Base-by-base conservation (phyloP, 768 basidiomycete genomes). In the Phylloporus sp. region DNA sequence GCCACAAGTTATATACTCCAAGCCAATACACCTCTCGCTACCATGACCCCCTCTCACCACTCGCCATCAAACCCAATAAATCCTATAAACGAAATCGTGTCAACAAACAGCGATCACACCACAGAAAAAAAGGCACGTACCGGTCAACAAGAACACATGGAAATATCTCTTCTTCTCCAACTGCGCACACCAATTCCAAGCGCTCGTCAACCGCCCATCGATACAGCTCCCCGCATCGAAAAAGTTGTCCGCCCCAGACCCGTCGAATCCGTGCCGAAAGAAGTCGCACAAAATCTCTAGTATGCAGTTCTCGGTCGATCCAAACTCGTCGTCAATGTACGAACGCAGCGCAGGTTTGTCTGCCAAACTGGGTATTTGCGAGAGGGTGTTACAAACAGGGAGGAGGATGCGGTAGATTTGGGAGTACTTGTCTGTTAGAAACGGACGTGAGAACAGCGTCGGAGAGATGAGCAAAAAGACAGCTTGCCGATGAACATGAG, bases 121-220 rank as follows among this genome's bases (percentile, higher is more conserved):
- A 29, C 17, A 7, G 10, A 20, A 2, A n/a, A 3, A 4, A 32
- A 1, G 7, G 2, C 9, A 40, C 83, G 54, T 49, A 87, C 87
- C 86, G 37, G 80, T 78, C 42, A 92, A 69, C 50, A 91, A 67
- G 64, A 91, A 91, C 18, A 89, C 69, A 6, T 78, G 81, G 71
- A 90, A 90, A 61, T 81, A 92, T 39, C 81, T 72, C 69, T 92
- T 92, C 72, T 90, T 92, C 72, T 91, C 90, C 54, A 92, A 64
- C 37, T 74, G 75, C 39, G 82, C 81, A 68, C 90, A 92, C 90
- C 90, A 92, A 62, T 92, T 90, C 90, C 90, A 92, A 5, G 90
- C 90, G 63, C 87, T 90, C 24, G 90, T 92, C 58, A 92, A 65
- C 4, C 90, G 76, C 11, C 89, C 89, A 57, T 91, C 89, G 55